A percentile compares a stretch with the other conserved stretches of the same genome.
These are phyloP conservation scores for Malassezia cuniculi DNA, from an alignment of 1,284 basidiomycete genomes.

Conservation along the genomic window DNA sequence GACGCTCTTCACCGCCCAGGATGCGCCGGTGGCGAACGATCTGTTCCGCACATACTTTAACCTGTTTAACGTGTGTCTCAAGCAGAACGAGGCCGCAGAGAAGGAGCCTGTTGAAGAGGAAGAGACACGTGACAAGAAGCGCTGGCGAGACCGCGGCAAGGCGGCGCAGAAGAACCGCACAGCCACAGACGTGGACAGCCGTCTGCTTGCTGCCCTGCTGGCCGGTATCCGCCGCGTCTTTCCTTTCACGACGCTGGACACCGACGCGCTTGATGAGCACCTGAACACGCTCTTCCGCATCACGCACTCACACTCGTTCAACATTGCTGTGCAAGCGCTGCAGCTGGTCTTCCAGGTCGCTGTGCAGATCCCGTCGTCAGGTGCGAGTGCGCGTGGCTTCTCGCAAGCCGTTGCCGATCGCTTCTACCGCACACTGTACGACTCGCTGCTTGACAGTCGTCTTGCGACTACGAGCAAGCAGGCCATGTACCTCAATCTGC, in stretches of 20 bases:
- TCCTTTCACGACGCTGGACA: conserved; percentile 67
- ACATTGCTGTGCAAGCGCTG: conserved; percentile 86
- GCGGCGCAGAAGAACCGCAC: conserved; percentile 20
- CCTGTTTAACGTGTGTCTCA: conserved; percentile 63
- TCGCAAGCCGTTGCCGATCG: conserved; percentile 49
- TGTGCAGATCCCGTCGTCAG: conserved; percentile 11
- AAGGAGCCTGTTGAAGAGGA: conserved; percentile 18
- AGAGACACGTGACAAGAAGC: conserved; percentile 45
- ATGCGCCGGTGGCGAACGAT: conserved; percentile 61
- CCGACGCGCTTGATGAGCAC: conserved; percentile 64
- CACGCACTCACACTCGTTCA: conserved; percentile 79
- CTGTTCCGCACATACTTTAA: conserved; percentile 89
- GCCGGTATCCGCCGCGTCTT: conserved; percentile 90
- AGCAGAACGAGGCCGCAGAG: conserved; percentile 34
- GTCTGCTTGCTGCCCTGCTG: conserved; percentile 75
- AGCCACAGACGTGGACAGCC: conserved; percentile 55
- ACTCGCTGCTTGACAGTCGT: conserved; percentile 70
- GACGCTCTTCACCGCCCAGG: conserved; percentile 60
- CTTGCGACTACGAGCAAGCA: conserved; percentile 78
- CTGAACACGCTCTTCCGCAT: conserved; percentile 90
- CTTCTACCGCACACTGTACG: conserved; percentile 83
- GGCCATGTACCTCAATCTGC: conserved; percentile 89
- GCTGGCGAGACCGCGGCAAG: conserved; percentile 45
- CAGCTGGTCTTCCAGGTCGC: conserved; percentile 76
- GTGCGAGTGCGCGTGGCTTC: conserved; percentile 6